Conservation (phyloP, 108 stramenopile genomes). For the Bacterosira constricta region DNA sequence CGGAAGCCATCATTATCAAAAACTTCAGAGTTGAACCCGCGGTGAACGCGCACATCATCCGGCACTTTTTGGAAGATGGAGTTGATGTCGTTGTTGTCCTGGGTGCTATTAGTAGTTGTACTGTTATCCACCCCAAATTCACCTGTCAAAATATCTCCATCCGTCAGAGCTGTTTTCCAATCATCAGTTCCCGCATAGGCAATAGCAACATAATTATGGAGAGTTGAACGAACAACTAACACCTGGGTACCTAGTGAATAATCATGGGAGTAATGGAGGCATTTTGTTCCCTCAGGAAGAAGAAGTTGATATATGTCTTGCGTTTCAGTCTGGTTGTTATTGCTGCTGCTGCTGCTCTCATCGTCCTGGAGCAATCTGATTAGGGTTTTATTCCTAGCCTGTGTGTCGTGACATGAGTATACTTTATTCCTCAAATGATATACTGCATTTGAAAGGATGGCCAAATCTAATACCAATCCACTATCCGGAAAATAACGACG, state of each 20-base stretch:
- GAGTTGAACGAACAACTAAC: conserved; percentile 44
- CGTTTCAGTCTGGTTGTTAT: neutral
- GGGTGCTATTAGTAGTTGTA: neutral
- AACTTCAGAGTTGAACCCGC: conserved; percentile 82
- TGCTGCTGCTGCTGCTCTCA: neutral
- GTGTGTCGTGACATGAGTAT: conserved; percentile 20
- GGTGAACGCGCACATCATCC: conserved; percentile 58
- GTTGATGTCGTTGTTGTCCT: conserved; percentile 5
- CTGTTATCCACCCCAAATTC: conserved; percentile 52
- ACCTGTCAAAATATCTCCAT: conserved; percentile 64
- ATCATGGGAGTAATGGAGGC: conserved; percentile 77
- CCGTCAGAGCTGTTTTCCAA: conserved; percentile 66
- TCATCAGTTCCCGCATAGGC: conserved; percentile 89
- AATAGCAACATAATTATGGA: conserved; percentile 63
- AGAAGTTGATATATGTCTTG: conserved; percentile 27
- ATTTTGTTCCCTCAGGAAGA: conserved; percentile 45
- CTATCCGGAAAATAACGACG: conserved; percentile 31
- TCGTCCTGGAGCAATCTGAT: neutral
- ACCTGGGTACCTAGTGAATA: conserved; percentile 70
- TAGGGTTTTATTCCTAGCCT: conserved; percentile 2
- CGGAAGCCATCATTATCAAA: conserved; percentile 53
- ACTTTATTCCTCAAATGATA: conserved; percentile 37
- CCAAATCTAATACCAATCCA: conserved; percentile 40
- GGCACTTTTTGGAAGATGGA: conserved; percentile 26
- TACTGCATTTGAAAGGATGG: conserved; percentile 36